phyloP scores from a whole-genome alignment of 257 asterid genomes.

The Forsythia suspensa region DNA sequence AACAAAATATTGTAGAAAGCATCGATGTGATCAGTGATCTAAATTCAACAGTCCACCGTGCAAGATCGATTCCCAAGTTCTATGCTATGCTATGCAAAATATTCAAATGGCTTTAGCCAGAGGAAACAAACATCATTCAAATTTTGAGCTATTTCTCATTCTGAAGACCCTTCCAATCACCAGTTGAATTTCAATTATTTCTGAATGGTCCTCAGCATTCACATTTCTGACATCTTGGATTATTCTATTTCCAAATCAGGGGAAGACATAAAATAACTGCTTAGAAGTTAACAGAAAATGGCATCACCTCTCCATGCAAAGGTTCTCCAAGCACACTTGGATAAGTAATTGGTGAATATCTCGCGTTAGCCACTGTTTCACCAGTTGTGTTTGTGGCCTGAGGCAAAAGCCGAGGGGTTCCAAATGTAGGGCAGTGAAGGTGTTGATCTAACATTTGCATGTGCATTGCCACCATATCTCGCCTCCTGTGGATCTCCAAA shows the following conservation, averaged over 20 bases:
- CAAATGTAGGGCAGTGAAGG: constrained; percentile 98
- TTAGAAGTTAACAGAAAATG: constrained; percentile 8
- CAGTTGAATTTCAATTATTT: background rate
- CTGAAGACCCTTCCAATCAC: background rate
- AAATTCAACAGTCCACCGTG: background rate
- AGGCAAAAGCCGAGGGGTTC: constrained; percentile 87
- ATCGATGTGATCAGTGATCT: background rate
- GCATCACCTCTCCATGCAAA: constrained; percentile 94
- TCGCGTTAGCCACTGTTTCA: constrained; percentile 74
- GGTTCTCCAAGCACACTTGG: constrained; percentile 99
- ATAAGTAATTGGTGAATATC: constrained; percentile 94
- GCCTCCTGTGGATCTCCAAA: constrained; percentile 88
- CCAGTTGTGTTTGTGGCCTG: constrained; percentile 77
- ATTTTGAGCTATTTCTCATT: constrained; percentile 5
- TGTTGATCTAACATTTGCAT: constrained; percentile 99
- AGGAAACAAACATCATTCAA: background rate
- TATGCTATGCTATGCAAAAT: background rate
- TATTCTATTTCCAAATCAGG: constrained; percentile 12
- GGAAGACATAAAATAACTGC: constrained; percentile 7
- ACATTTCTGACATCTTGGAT: constrained; percentile 5
- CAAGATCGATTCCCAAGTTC: background rate
- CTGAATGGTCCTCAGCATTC: background rate
- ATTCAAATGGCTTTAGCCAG: constrained; percentile 8
- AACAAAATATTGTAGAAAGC: background rate
- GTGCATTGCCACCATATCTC: constrained; percentile 97